Conservation (phyloP, 345 rosid genomes). For the Sonneratia alba region DNA sequence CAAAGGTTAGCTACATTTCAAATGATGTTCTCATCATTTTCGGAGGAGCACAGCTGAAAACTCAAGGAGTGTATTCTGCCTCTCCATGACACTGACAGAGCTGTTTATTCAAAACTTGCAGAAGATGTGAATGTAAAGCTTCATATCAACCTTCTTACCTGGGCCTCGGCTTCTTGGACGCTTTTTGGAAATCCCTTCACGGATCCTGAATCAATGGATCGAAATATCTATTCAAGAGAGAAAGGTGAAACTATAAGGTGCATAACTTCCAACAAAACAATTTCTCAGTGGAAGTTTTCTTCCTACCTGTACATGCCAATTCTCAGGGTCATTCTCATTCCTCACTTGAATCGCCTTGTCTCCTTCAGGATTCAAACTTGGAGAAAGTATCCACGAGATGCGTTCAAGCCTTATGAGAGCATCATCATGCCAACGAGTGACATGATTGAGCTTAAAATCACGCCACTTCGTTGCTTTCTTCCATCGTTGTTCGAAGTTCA, state of each 20-base stretch:
- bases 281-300: not conserved
- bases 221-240: slow-evolving; percentile 34
- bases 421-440: slow-evolving; percentile 42
- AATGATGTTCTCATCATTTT: too few species aligned
- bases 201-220: slow-evolving; percentile 78
- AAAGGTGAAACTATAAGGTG: not conserved
- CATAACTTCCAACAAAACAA: not conserved
- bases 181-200: slow-evolving; percentile 61
- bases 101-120: not conserved
- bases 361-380: slow-evolving; percentile 19
- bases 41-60: too few species aligned
- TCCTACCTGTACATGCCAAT: slow-evolving; percentile 64
- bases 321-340: slow-evolving; percentile 45
- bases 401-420: slow-evolving; percentile 43
- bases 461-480: slow-evolving; percentile 44
- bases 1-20: too few species aligned
- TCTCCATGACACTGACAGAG: not conserved
- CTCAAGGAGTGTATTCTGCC: too few species aligned
- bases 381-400: slow-evolving; percentile 47
- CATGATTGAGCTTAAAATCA: slow-evolving; percentile 40
- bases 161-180: slow-evolving; percentile 33
- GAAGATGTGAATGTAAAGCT: not conserved
- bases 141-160: slow-evolving; percentile 25
- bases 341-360: slow-evolving; percentile 22
- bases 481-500: slow-evolving; percentile 67